phyloP scores from a whole-genome alignment of 176 grass and related monocot species.

The Bromus sterilis region DNA sequence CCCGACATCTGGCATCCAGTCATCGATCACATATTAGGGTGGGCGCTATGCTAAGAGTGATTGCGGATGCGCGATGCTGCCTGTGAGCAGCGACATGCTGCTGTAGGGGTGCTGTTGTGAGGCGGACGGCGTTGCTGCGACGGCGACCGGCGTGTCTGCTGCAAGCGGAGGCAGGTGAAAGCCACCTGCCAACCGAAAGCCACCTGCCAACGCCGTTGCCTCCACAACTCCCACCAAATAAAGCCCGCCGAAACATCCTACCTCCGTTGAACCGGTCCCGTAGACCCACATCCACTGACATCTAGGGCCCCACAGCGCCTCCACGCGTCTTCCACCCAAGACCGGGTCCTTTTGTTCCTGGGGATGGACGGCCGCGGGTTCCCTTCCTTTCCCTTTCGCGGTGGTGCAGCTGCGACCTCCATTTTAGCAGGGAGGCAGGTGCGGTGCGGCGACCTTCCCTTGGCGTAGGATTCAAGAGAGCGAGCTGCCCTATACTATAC shows the following conservation, averaged over 20 bases:
- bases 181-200: not conserved
- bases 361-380: too few relatives aligned
- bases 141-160: too few relatives aligned
- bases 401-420: constrained; percentile 15
- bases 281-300: not conserved
- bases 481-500: not conserved
- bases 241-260: not conserved
- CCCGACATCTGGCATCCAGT: too few relatives aligned
- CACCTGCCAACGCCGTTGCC: not conserved
- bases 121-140: too few relatives aligned
- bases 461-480: not conserved
- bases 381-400: not conserved
- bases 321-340: not conserved
- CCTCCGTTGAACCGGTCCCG: not conserved
- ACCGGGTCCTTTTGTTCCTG: too few relatives aligned
- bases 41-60: too few relatives aligned
- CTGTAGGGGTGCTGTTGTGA: too few relatives aligned
- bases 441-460: not conserved
- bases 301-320: not conserved
- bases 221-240: not conserved
- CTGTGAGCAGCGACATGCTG: too few relatives aligned
- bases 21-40: too few relatives aligned
- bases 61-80: too few relatives aligned
- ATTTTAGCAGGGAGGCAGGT: too few relatives aligned
- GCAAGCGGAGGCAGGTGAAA: too few relatives aligned